These are phyloP conservation scores for Paraconiothyrium brasiliense DNA, from an alignment of 2,329 filamentous ascomycete genomes.

Conservation along the genomic window DNA sequence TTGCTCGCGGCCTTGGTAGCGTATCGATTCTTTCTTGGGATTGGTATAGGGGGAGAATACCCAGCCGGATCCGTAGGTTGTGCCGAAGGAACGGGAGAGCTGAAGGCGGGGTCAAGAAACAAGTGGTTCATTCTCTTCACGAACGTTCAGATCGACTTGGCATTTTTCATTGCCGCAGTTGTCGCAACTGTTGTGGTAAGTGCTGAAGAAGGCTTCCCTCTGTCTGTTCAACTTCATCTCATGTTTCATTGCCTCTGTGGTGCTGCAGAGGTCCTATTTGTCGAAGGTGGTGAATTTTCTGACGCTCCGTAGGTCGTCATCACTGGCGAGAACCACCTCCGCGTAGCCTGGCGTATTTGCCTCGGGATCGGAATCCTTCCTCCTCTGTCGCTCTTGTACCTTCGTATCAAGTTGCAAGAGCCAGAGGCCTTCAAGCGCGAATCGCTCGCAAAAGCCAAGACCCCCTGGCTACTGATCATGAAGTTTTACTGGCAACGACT, in stretches of 20 bases:
- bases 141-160: conserved; percentile 85
- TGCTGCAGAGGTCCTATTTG: background rate
- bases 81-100: conserved; percentile 83
- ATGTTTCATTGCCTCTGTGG: background rate
- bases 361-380: conserved; percentile 65
- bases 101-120: conserved; percentile 83
- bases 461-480: conserved; percentile 55
- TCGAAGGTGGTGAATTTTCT: conserved; percentile 51
- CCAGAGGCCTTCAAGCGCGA: conserved; percentile 63
- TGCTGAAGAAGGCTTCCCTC: conserved; percentile 4
- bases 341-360: conserved; percentile 82
- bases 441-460: conserved; percentile 57
- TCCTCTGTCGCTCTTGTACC: conserved; percentile 65
- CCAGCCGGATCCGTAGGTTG: conserved; percentile 84
- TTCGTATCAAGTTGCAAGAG: conserved; percentile 63
- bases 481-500: conserved; percentile 66
- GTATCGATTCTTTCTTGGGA: conserved; percentile 81
- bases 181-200: conserved; percentile 73
- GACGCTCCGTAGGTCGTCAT: conserved; percentile 56
- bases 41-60: conserved; percentile 82
- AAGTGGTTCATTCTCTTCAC: conserved; percentile 85
- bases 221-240: background rate
- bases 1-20: conserved; percentile 82
- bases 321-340: conserved; percentile 68
- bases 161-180: conserved; percentile 82